Evolutionary conservation across 1,284 basidiomycete genomes (phyloP).

Genomic region (Fomitopsis pinicola): DNA sequence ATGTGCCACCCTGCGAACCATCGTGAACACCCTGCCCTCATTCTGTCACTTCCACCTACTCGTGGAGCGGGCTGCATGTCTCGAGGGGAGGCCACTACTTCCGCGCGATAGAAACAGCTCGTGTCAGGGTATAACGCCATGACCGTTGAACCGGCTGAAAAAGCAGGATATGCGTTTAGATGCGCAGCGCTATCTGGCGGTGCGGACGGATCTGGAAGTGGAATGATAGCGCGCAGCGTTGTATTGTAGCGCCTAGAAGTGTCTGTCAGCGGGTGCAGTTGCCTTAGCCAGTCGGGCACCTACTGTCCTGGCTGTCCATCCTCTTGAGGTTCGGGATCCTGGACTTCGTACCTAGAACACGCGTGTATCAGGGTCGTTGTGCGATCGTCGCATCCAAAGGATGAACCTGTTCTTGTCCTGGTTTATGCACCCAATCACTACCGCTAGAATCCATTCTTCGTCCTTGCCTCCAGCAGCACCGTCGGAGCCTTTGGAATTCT

Average conservation of each 20-base stretch:
- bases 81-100: slow-evolving; percentile 65
- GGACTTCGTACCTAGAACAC: slow-evolving; percentile 65
- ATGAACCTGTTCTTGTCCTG: slow-evolving; percentile 62
- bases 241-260: slow-evolving; percentile 58
- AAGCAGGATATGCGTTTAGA: slow-evolving; percentile 65
- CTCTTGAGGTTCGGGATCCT: slow-evolving; percentile 76
- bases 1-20: slow-evolving; percentile 3
- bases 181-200: slow-evolving; percentile 54
- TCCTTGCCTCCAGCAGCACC: slow-evolving; percentile 46
- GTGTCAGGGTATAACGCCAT: slow-evolving; percentile 83
- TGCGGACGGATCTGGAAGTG: slow-evolving; percentile 68
- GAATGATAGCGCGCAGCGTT: slow-evolving; percentile 65
- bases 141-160: slow-evolving; percentile 65
- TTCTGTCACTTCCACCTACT: slow-evolving; percentile 26
- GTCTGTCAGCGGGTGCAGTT: not conserved
- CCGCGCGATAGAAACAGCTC: slow-evolving; percentile 81
- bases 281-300: slow-evolving; percentile 20
- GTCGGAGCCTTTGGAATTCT: slow-evolving; percentile 40
- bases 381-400: not conserved
- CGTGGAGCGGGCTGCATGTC: slow-evolving; percentile 46
- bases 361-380: not conserved
- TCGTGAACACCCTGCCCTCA: not conserved
- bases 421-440: slow-evolving; percentile 64
- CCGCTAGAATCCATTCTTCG: slow-evolving; percentile 78
- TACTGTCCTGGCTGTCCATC: slow-evolving; percentile 69